Evolutionary conservation across 306 rosid species (phyloP), one percentile per base, ranked within the genome.

Genomic region (Sicyos edulis): DNA sequence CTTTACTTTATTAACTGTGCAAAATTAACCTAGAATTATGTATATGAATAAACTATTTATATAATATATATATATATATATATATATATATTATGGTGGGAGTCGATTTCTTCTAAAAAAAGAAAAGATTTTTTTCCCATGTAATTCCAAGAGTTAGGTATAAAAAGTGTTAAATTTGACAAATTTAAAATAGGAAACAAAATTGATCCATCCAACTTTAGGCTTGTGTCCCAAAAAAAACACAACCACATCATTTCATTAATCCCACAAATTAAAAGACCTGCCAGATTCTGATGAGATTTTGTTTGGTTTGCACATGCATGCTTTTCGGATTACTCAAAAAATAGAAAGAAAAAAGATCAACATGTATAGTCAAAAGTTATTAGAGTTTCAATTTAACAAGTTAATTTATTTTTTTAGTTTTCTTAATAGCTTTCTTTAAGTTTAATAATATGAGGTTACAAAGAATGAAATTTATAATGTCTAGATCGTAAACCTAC

Each of bases 71-170:
- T n/a, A n/a, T n/a, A n/a, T n/a, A n/a, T 26, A 26, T 26, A 26
- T 1, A 26, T 1, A 26, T 26, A 3, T 26, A 64, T 17, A 34
- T 10, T 12, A 20, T 45, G 24, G 53, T 67, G 72, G 72, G 72
- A 21, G 72, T 67, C 55, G 2, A 67, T 67, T 45, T 67, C 12
- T 20, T 67, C 40, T 45, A 47, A 47, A 44, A 67, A 67, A 17
- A 0, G 3, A 45, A 22, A 11, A 12, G 2, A 10, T 44, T 24
- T 29, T 29, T 29, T 34, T 6, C 0, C 9, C 71, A 65, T 19
- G 71, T 65, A 42, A 65, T 65, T 65, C 71, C 72, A 67, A 47
- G 72, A 67, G 72, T 67, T 67, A 67, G 72, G 72, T 45, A 67
- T 12, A 7, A 44, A 40, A 67, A 67, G 72, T 47, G 72, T 67